Percentiles rank a stretch among this genome's conserved stretches.
Conservation (phyloP, 1,139 yeast species). For the Debaryomyces sp. region DNA sequence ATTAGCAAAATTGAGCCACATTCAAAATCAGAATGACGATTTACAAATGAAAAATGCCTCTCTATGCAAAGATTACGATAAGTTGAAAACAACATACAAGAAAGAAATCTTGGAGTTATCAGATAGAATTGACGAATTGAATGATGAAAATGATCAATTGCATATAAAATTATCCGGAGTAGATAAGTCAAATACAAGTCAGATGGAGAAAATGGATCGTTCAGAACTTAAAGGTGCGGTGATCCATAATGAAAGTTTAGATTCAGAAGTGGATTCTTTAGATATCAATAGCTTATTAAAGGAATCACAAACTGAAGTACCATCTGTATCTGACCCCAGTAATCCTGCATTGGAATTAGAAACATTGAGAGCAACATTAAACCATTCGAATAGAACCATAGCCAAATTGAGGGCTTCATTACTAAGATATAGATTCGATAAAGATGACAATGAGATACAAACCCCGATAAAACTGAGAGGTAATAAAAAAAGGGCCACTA, state of each 20-base stretch:
- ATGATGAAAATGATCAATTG: slow-evolving; percentile 65
- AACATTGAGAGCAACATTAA: slow-evolving; percentile 65
- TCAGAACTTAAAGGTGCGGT: neutral
- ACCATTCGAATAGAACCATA: slow-evolving; percentile 65
- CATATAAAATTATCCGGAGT: slow-evolving; percentile 31
- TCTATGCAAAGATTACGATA: slow-evolving; percentile 38
- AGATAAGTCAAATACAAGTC: neutral
- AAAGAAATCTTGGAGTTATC: slow-evolving; percentile 51
- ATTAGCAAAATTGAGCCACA: slow-evolving; percentile 28
- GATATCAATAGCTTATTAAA: slow-evolving; percentile 40
- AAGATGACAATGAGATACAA: slow-evolving; percentile 13
- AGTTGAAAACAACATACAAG: slow-evolving; percentile 34
- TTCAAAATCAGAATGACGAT: slow-evolving; percentile 53
- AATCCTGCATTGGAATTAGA: slow-evolving; percentile 64
- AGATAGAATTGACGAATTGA: slow-evolving; percentile 54
- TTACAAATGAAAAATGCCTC: slow-evolving; percentile 43
- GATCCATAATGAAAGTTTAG: slow-evolving; percentile 23
- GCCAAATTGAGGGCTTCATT: slow-evolving; percentile 55
- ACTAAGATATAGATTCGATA: slow-evolving; percentile 37
- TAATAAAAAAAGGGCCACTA: neutral
- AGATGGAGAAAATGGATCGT: neutral
- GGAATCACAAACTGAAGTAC: slow-evolving; percentile 31
- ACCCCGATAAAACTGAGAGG: neutral
- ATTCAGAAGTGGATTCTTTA: slow-evolving; percentile 16
- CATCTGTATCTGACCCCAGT: slow-evolving; percentile 44